Evolutionary conservation across 1,284 basidiomycete species (phyloP).

Genomic region (Leccinum pseudoinsigne): DNA sequence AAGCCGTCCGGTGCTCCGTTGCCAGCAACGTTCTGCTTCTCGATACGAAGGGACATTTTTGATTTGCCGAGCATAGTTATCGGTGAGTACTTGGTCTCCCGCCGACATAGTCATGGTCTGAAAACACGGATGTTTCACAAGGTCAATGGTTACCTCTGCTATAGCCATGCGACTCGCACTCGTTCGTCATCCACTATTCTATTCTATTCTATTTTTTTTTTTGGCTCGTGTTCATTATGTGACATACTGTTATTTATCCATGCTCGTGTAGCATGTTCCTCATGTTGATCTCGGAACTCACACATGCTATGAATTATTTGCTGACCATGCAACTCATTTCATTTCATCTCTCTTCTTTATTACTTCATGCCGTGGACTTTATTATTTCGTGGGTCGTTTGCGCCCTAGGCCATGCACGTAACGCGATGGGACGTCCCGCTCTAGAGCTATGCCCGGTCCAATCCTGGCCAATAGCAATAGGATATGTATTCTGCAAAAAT

Average conservation of each 20-base stretch:
- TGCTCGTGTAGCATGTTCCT: conserved; percentile 1
- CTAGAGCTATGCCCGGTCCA: background rate
- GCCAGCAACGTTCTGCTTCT: conserved; percentile 90
- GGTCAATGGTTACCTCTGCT: conserved; percentile 81
- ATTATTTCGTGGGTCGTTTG: background rate
- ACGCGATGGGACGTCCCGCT: background rate
- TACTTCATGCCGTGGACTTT: conserved; percentile 7
- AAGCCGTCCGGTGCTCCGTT: conserved; percentile 83
- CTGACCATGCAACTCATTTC: background rate
- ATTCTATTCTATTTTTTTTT: background rate
- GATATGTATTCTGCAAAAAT: background rate
- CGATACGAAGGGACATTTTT: conserved; percentile 88
- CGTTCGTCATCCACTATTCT: background rate
- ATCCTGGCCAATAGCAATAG: background rate
- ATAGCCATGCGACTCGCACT: conserved; percentile 34
- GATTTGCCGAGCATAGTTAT: conserved; percentile 87
- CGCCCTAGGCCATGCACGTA: background rate
- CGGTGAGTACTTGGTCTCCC: conserved; percentile 44
- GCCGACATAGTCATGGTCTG: background rate
- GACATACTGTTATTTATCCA: conserved; percentile 13
- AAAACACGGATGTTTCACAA: conserved; percentile 26
- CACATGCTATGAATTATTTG: conserved; percentile 5
- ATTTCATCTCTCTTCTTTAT: background rate
- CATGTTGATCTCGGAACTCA: conserved; percentile 1
- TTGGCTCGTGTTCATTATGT: background rate